Base-by-base conservation (phyloP, 176 grass and related monocot genomes). In the Rhynchospora breviuscula region DNA sequence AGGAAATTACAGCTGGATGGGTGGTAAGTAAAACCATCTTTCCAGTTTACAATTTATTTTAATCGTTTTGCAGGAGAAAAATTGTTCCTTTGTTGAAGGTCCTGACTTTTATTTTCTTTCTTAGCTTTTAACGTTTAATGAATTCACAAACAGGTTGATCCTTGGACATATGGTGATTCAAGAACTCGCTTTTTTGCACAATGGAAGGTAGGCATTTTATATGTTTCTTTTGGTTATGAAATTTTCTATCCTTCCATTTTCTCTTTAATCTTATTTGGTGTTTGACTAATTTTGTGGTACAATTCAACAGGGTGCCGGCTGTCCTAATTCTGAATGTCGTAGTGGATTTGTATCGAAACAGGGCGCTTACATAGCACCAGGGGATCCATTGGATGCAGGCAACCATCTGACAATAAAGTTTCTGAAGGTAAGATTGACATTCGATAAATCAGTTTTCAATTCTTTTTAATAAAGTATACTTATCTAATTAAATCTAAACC, bases 371-470 rank as follows among this genome's bases (percentile, higher is more conserved):
- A 59, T 79, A 59, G 23, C 31, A 40, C 77, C 77, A 2, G 77
- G 77, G 14, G 52, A n/a, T 79, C 5, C 2, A 58, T 53, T 79
- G 26, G 77, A 79, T 58, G 57, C 2, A 35, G 53, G 51, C 18
- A 79, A 31, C 18, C 54, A 79, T 60, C 29, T 79, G 29, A 79
- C 77, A 79, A 17, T 79, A 10, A 79, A 79, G 33, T 58, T 79
- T 79, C 33, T 79, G 1, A 79, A 79, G 77, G 77, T 79, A 60
- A 58, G 22, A 79, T 25, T 40, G 7, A 33, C 10, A 31, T 35
- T 29, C 26, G 3, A 35, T 45, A 70, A 46, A 45, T 70, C 35
- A 45, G 33, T 45, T 69, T 18, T 5, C 6, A 69, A 69, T 63
- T 45, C 14, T 18, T 70, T 0, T 40, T 23, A 63, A 40, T 40